These are phyloP conservation scores for Neofusicoccum parvum DNA, from an alignment of 2,329 filamentous ascomycete genomes.

Conservation along the genomic window DNA sequence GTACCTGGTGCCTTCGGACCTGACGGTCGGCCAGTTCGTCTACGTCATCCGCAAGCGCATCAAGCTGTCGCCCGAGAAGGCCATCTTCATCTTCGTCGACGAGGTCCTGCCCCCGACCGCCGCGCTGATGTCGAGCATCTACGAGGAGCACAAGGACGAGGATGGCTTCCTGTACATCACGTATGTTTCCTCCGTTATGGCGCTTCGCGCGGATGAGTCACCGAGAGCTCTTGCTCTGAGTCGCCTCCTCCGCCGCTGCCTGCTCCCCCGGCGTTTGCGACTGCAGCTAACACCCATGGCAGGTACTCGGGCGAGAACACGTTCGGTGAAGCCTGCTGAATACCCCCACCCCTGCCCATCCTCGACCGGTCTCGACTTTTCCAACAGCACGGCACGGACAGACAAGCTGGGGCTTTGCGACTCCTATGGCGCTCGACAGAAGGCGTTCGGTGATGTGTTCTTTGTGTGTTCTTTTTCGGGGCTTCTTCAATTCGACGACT, in stretches of 20 bases:
- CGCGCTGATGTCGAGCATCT: slow-evolving; percentile 98
- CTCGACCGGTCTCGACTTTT: slow-evolving; percentile 14
- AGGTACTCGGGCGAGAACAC: slow-evolving; percentile 99
- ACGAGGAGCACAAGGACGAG: slow-evolving; percentile 95
- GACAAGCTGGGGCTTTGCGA: slow-evolving; percentile 6
- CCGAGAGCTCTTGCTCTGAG: no score
- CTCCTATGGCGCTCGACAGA: slow-evolving; percentile 25
- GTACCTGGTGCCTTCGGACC: slow-evolving; percentile 94
- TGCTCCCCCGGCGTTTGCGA: neutral
- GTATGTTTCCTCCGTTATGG: slow-evolving; percentile 50
- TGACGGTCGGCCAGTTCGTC: slow-evolving; percentile 99
- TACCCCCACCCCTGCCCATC: slow-evolving; percentile 7
- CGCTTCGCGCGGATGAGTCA: neutral
- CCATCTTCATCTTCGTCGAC: slow-evolving; percentile 99
- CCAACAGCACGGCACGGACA: slow-evolving; percentile 6
- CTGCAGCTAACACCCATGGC: slow-evolving; percentile 21
- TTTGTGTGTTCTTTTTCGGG: slow-evolving; percentile 25
- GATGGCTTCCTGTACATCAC: slow-evolving; percentile 97
- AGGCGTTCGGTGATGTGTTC: slow-evolving; percentile 32
- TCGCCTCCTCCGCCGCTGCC: neutral
- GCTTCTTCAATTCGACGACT: slow-evolving; percentile 3
- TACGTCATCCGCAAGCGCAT: slow-evolving; percentile 99
- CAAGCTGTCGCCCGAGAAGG: slow-evolving; percentile 99
- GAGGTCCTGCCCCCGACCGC: slow-evolving; percentile 96
- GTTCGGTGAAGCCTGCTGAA: slow-evolving; percentile 62